Evolutionary conservation across 257 asterid genomes (phyloP), one percentile per base, ranked within the genome.

Genomic region (Solanum sejunctum): DNA sequence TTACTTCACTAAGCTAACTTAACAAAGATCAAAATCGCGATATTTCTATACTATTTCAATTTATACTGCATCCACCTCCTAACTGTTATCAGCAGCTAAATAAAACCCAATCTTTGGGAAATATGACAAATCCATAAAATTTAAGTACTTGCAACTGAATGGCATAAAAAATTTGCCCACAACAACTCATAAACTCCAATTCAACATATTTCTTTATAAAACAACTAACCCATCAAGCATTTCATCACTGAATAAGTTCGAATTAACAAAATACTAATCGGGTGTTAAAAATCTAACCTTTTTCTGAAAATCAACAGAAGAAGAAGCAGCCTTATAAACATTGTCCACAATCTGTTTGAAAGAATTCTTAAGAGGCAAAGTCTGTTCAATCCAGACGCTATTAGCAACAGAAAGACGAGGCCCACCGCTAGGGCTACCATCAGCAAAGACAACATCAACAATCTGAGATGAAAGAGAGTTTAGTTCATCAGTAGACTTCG

Each of bases 341-440:
- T 83, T 84, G 3, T 87, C 87, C 3, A 86, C 90, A 67, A 87
- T 80, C 61, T 82, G 82, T 72, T 88, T 87, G 49, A 88, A 90
- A 47, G 81, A 51, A n/a, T 83, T 86, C 60, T 90, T 90, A 3
- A 90, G 49, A 70, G 86, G 17, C 84, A 88, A 77, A 26, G 91
- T 87, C 85, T 86, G 91, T 41, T 90, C 92, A 56, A 90, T 54
- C 92, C 91, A 90, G 21, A 90, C 86, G 4, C 91, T 89, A 45
- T 88, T 90, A 55, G 87, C 89, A 47, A 86, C 85, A 0, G 89
- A 85, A 84, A 88, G 47, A 0, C 83, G 84, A 3, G 92, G 92
- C 7, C 92, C 92, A 79, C 92, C 91, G 23, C 70, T 73, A 18
- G 86, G 54, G 23, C 86, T 75, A 17, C 92, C 92, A 84, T 88